These are phyloP conservation scores for Cyberlindnera euphorbiae DNA, from an alignment of 805 yeast species.

Conservation along the genomic window DNA sequence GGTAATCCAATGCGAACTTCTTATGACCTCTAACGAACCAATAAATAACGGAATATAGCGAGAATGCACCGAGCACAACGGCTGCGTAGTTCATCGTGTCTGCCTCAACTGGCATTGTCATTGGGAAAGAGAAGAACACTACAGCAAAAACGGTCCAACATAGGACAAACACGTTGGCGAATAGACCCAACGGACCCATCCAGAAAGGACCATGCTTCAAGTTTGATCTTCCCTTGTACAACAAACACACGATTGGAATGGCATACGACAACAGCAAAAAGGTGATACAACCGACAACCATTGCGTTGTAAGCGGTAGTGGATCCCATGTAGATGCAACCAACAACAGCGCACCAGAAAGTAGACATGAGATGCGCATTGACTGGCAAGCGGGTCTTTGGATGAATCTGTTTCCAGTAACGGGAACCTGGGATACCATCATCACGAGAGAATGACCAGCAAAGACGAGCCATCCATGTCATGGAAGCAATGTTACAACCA, in stretches of 20 bases:
- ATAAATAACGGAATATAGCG: conserved; percentile 40
- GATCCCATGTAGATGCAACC: conserved; percentile 65
- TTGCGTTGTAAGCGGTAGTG: conserved; percentile 60
- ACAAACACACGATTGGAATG: conserved; percentile 47
- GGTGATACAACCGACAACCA: conserved; percentile 56
- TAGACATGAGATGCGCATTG: conserved; percentile 54
- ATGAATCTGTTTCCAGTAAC: conserved; percentile 45
- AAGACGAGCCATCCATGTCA: conserved; percentile 65
- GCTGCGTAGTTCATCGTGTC: conserved; percentile 65
- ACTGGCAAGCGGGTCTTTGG: conserved; percentile 48
- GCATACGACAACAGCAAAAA: conserved; percentile 54
- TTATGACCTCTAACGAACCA: conserved; percentile 44
- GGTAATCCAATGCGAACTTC: conserved; percentile 27
- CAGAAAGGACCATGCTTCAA: conserved; percentile 65
- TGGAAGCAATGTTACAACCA: conserved; percentile 56
- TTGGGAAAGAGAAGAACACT: conserved; percentile 62
- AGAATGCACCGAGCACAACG: conserved; percentile 48
- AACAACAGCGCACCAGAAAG: conserved; percentile 46
- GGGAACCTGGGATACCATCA: conserved; percentile 53
- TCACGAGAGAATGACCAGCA: conserved; percentile 69
- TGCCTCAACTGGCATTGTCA: conserved; percentile 53
- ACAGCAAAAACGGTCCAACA: conserved; percentile 56
- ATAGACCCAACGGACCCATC: conserved; percentile 50
- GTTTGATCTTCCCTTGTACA: conserved; percentile 44
- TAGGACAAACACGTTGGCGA: conserved; percentile 46